phyloP scores from a whole-genome alignment of 2,329 filamentous ascomycete species.

The Botrytis paeoniae region DNA sequence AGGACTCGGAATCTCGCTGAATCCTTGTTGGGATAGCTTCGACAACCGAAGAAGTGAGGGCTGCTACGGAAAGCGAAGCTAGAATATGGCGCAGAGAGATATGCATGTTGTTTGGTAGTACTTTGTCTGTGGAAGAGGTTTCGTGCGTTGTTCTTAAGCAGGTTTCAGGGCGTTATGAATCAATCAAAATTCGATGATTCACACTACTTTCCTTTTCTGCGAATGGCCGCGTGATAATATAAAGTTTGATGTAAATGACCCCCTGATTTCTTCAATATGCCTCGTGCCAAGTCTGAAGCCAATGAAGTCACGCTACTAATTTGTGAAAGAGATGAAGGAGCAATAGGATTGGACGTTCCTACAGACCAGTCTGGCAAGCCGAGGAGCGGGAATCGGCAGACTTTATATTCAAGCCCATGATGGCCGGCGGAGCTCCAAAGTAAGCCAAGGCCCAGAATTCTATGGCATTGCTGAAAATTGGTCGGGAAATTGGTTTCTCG shows the following conservation, averaged over 20 bases:
- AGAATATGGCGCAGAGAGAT: neutral
- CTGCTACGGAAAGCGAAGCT: neutral
- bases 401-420: conserved; percentile 2
- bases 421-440: neutral
- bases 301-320: neutral
- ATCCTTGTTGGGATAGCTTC: neutral
- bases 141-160: neutral
- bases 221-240: neutral
- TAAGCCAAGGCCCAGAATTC: neutral
- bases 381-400: conserved; percentile 2
- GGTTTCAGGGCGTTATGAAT: neutral
- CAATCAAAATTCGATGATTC: neutral
- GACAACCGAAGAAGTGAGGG: neutral
- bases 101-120: conserved; percentile 1
- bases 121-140: neutral
- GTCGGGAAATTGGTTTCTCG: conserved; percentile 10
- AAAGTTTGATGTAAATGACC: neutral
- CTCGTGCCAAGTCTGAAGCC: neutral
- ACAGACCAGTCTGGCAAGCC: neutral
- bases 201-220: neutral
- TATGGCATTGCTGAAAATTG: conserved; percentile 4
- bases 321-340: neutral
- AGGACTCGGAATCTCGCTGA: neutral
- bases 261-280: neutral
- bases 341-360: neutral